Base-by-base conservation (phyloP, 2,329 filamentous ascomycete species). In the Clarireedia paspali region DNA sequence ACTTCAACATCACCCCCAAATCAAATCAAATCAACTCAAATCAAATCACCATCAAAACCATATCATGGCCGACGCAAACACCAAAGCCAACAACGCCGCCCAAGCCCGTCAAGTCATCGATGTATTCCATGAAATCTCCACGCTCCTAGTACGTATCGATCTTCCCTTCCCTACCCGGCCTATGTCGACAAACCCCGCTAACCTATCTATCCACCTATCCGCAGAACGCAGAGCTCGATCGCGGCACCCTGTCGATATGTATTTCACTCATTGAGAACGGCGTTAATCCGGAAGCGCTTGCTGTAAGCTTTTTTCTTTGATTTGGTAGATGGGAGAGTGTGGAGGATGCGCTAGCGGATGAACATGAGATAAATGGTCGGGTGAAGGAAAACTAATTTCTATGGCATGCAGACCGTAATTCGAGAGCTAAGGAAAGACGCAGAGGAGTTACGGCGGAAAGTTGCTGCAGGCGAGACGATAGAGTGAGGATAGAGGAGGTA, bases 201-300 rank as follows among this genome's bases (percentile, higher is more conserved):
- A 57, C 53, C 20, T 9, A 44, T 20, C 17, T 15, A 14, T 58
- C 53, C 10, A 57, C 53, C 20, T 14, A 40, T 20, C 17, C 17
- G 15, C 58, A 97, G 92, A 96, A 97, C 74, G 96, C 92, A 60
- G 83, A 95, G 62, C 84, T 99, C 47, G 91, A 96, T 71, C 85
- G 92, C 34, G 87, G 91, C 53, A 91, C 91, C 20, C 78, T 99
- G 17, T 96, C 91, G 3, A 89, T 96, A 60, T 99, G 94, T 72
- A 92, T 97, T 58, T 96, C 91, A 53, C 81, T 99, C 71, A 95
- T 99, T 64, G 94, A 99, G 73, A 96, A 96, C 68, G 94, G 94
- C 14, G 90, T 97, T 30, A 96, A 96, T 68, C 94, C 94, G 0
- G 92, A 97, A 70, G 94, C 92, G 1, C 77, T 99, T 34, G 91